Percentiles rank a stretch among this genome's conserved stretches.
phyloP scores from a whole-genome alignment of 2,329 filamentous ascomycete species.

The Fusarium pseudocircinatum region DNA sequence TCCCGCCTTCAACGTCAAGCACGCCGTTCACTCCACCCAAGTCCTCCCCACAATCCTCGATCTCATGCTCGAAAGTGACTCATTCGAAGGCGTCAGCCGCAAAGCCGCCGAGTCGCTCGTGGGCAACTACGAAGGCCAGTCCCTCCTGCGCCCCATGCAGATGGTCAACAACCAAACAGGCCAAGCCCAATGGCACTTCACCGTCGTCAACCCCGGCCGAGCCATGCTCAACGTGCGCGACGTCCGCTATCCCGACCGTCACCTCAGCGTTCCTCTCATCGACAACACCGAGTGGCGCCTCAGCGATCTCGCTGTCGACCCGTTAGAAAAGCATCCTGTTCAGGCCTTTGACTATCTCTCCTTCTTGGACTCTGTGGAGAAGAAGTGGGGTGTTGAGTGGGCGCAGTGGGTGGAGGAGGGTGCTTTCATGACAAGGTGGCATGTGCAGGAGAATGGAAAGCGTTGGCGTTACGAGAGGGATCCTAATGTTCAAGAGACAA shows the following conservation, averaged over 20 bases:
- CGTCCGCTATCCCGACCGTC: conserved; percentile 43
- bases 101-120: conserved; percentile 38
- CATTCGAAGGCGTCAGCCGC: conserved; percentile 33
- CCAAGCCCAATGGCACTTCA: conserved; percentile 47
- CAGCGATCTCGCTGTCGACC: conserved; percentile 42
- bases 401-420: conserved; percentile 47
- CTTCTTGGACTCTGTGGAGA: conserved; percentile 39
- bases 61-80: conserved; percentile 45
- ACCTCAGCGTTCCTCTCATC: conserved; percentile 45
- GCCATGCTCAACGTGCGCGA: conserved; percentile 48
- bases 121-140: conserved; percentile 47
- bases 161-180: conserved; percentile 28
- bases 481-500: conserved; percentile 2
- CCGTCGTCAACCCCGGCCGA: conserved; percentile 47
- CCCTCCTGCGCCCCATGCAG: conserved; percentile 40
- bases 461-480: conserved; percentile 44
- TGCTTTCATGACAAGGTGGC: conserved; percentile 47
- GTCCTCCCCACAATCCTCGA: conserved; percentile 48
- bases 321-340: conserved; percentile 37
- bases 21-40: conserved; percentile 44
- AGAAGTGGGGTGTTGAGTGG: conserved; percentile 38
- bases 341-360: conserved; percentile 41
- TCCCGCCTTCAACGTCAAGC: conserved; percentile 42
- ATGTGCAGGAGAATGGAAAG: conserved; percentile 49
- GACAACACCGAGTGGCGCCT: conserved; percentile 48